These are phyloP conservation scores for Annulohypoxylon nitens DNA, from an alignment of 495 filamentous ascomycete genomes.

Conservation along the genomic window DNA sequence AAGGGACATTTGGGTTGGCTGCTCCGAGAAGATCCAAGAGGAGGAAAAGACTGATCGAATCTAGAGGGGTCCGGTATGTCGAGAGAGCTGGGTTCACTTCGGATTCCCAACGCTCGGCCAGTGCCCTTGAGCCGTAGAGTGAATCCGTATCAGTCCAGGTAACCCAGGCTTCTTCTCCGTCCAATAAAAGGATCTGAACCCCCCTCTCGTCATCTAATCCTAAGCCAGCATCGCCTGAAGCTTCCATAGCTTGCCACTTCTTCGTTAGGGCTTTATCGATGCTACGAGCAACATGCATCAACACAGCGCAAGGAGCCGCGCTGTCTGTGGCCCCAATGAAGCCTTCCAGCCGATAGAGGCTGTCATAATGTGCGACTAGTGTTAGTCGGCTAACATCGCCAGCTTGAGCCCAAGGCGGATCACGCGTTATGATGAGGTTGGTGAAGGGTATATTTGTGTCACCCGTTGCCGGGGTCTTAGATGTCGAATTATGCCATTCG, in stretches of 20 bases:
- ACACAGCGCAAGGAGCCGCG: conserved; percentile 87
- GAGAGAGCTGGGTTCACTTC: conserved; percentile 75
- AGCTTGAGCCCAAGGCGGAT: conserved; percentile 79
- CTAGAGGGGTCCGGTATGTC: conserved; percentile 75
- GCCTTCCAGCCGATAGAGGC: conserved; percentile 76
- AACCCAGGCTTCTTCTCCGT: conserved; percentile 91
- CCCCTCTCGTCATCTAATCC: conserved; percentile 66
- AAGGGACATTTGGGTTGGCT: conserved; percentile 74
- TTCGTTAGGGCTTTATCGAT: conserved; percentile 58
- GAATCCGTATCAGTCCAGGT: conserved; percentile 81
- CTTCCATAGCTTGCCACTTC: conserved; percentile 57
- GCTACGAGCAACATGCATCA: conserved; percentile 73
- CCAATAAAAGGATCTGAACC: conserved; percentile 86
- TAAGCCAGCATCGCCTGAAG: conserved; percentile 51
- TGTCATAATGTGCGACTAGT: conserved; percentile 95
- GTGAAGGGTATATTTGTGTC: conserved; percentile 78
- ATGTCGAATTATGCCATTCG: conserved; percentile 84
- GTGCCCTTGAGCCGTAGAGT: conserved; percentile 82
- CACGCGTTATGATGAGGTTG: conserved; percentile 83
- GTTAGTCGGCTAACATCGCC: conserved; percentile 80
- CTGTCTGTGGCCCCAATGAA: conserved; percentile 93
- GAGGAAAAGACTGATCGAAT: conserved; percentile 84
- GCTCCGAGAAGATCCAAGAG: conserved; percentile 88
- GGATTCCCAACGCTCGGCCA: conserved; percentile 82
- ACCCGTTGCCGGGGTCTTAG: conserved; percentile 75